phyloP scores from a whole-genome alignment of 1,139 yeast species.

The Pneumocystis carinii region DNA sequence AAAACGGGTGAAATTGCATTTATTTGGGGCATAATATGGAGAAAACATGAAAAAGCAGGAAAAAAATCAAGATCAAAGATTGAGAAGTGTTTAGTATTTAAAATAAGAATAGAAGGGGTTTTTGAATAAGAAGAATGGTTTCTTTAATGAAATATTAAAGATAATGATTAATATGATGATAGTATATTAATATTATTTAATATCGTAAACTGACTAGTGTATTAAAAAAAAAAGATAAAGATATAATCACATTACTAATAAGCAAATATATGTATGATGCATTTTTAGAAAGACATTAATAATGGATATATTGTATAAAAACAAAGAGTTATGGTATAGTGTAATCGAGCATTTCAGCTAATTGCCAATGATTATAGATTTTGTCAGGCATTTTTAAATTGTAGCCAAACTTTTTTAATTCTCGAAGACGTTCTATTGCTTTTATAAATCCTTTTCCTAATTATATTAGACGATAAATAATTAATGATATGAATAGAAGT shows the following conservation, averaged over 20 bases:
- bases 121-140: too few relatives aligned
- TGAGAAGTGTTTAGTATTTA: background rate
- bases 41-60: background rate
- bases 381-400: background rate
- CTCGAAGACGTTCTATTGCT: conserved; percentile 11
- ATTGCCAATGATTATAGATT: background rate
- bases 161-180: too few relatives aligned
- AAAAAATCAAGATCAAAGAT: background rate
- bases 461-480: background rate
- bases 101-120: too few relatives aligned
- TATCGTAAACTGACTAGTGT: too few relatives aligned
- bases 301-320: background rate
- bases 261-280: too few relatives aligned
- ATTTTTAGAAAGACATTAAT: too few relatives aligned
- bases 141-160: too few relatives aligned
- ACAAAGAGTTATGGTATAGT: background rate
- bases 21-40: background rate
- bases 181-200: too few relatives aligned
- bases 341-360: background rate
- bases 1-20: background rate
- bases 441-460: conserved; percentile 7
- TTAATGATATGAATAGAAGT: background rate
- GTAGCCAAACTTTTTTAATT: conserved; percentile 3
- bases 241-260: background rate
- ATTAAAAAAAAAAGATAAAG: too few relatives aligned